Percentiles rank a stretch among this genome's conserved stretches.
These are phyloP conservation scores for Torulaspora gathmanii DNA, from an alignment of 805 yeast species.

Conservation along the genomic window DNA sequence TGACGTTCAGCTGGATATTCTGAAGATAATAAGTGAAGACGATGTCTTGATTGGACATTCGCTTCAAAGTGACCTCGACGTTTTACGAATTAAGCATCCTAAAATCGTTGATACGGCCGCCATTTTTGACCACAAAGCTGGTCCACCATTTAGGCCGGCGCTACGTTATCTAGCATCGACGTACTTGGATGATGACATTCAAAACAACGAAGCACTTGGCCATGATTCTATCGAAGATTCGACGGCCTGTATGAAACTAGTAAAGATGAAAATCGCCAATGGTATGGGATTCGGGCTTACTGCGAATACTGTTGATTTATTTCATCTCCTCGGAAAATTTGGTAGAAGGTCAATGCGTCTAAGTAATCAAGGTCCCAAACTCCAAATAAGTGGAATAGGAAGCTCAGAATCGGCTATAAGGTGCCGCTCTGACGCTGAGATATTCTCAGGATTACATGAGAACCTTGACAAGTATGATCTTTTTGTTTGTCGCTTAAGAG, in stretches of 20 bases:
- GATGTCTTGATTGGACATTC: conserved; percentile 89
- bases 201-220: conserved; percentile 55
- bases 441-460: conserved; percentile 40
- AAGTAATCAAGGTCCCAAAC: conserved; percentile 35
- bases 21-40: conserved; percentile 44
- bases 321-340: conserved; percentile 36
- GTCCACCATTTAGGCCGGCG: conserved; percentile 77
- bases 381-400: conserved; percentile 1
- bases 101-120: conserved; percentile 75
- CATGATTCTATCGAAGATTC: conserved; percentile 91
- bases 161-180: conserved; percentile 62
- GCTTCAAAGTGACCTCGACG: conserved; percentile 73
- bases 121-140: conserved; percentile 72
- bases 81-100: conserved; percentile 66
- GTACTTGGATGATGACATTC: conserved; percentile 57
- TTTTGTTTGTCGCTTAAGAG: conserved; percentile 52
- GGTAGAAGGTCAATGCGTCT: conserved; percentile 32
- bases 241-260: conserved; percentile 68
- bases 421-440: conserved; percentile 58
- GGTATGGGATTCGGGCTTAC: conserved; percentile 64
- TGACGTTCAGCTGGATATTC: conserved; percentile 62
- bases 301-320: conserved; percentile 41
- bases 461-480: conserved; percentile 44
- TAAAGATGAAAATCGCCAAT: conserved; percentile 60
- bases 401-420: conserved; percentile 29